Evolutionary conservation across 805 yeast genomes (phyloP).

Genomic region (Candida oleophila): DNA sequence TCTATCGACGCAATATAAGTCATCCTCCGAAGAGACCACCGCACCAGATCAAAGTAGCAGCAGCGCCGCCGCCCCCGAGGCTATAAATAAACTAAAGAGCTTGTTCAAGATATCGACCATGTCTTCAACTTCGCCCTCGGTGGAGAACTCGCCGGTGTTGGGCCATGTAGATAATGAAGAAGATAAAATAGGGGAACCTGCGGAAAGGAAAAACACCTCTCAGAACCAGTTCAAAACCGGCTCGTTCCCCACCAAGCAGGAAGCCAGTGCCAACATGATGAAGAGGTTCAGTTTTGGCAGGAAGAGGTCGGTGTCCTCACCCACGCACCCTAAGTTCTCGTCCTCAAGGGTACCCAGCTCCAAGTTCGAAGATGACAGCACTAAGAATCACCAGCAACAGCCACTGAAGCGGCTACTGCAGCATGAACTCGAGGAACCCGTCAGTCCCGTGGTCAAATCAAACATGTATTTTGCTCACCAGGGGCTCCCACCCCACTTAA

Average conservation of each 20-base stretch:
- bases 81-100: slow-evolving; percentile 27
- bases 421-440: slow-evolving; percentile 3
- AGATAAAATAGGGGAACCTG: slow-evolving; percentile 8
- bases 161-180: slow-evolving; percentile 1
- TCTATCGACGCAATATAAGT: not conserved
- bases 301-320: slow-evolving; percentile 18
- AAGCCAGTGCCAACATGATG: slow-evolving; percentile 9
- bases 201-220: not conserved
- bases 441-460: slow-evolving; percentile 28
- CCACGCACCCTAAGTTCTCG: slow-evolving; percentile 19
- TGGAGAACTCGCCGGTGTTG: slow-evolving; percentile 6
- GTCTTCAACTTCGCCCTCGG: slow-evolving; percentile 2
- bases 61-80: slow-evolving; percentile 8
- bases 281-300: slow-evolving; percentile 15
- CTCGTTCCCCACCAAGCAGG: slow-evolving; percentile 6
- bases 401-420: slow-evolving; percentile 1
- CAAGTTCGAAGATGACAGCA: slow-evolving; percentile 5
- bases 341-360: slow-evolving; percentile 21
- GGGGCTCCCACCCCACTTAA: slow-evolving; percentile 55
- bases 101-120: slow-evolving; percentile 21
- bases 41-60: slow-evolving; percentile 8
- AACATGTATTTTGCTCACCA: slow-evolving; percentile 58
- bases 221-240: slow-evolving; percentile 8
- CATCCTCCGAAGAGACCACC: slow-evolving; percentile 4
- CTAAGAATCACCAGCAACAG: not conserved